Evolutionary conservation across 2,329 filamentous ascomycete genomes (phyloP).

Genomic region (Botrytis cinerea): DNA sequence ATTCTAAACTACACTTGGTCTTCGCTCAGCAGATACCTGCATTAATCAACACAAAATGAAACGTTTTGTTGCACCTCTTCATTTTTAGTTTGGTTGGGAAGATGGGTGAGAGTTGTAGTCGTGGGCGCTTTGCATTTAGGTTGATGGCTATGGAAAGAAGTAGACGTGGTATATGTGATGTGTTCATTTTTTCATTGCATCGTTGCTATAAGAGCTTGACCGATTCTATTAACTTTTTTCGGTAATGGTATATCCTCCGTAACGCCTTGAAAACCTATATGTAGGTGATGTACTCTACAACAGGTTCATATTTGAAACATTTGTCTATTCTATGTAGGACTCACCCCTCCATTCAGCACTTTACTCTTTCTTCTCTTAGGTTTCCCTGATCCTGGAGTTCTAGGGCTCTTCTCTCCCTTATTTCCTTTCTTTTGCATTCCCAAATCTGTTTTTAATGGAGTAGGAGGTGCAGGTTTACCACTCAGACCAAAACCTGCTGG

Average conservation of each 20-base stretch:
- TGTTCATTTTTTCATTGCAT: conserved; percentile 10
- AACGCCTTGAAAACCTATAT: conserved; percentile 1
- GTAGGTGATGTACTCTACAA: conserved; percentile 13
- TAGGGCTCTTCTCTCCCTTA: conserved; percentile 40
- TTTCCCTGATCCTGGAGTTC: conserved; percentile 41
- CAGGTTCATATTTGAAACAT: neutral
- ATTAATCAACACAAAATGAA: conserved; percentile 2
- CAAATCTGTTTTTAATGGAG: conserved; percentile 36
- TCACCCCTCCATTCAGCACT: conserved; percentile 30
- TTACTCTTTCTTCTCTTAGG: conserved; percentile 45
- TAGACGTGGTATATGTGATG: neutral
- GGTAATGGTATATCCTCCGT: conserved; percentile 7
- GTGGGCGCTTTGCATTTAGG: conserved; percentile 11
- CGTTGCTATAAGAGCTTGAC: neutral
- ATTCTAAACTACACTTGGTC: neutral
- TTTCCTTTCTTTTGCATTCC: conserved; percentile 36
- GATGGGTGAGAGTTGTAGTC: conserved; percentile 3
- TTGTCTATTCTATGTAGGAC: conserved; percentile 28
- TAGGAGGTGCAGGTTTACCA: conserved; percentile 27
- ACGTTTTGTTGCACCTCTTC: conserved; percentile 21
- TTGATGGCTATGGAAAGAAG: neutral
- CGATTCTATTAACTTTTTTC: neutral
- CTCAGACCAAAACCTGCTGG: conserved; percentile 29
- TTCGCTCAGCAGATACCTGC: neutral
- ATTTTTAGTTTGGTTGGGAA: conserved; percentile 22